Evolutionary conservation across 768 basidiomycete species (phyloP), one percentile per base, ranked within the genome.

Genomic region (Suillus spraguei): DNA sequence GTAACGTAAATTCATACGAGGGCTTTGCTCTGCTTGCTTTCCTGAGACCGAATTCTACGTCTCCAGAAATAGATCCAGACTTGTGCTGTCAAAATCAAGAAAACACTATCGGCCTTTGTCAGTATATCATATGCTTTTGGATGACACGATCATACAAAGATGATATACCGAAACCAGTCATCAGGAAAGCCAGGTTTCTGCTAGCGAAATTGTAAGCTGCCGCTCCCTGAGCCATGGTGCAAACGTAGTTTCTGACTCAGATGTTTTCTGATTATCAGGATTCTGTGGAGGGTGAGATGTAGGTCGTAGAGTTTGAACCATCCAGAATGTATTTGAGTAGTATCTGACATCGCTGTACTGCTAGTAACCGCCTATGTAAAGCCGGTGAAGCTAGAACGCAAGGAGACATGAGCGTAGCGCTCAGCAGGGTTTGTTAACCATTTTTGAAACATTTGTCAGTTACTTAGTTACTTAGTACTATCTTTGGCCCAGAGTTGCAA

Each of bases 161-260:
- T 28, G 55, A 58, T 58, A 58, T 58, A 58, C 55, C 55, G 20
- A 58, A 5, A 20, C 55, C 55, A 16, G 55, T 41, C 17, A 58
- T 58, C 38, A 58, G 9, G 38, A 24, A 17, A 41, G 38, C 38
- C 24, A 28, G 11, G 11, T 16, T 11, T 39, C 22, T 9, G n/a
- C 22, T 17, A 9, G 16, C 9, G 13, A 39, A 56, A 39, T 3
- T 39, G 22, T 39, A 39, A 11, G 32, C 0, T 9, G 2, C 2
- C 33, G 17, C 16, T 17, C 9, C 24, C 20, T 53, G 52, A 20
- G 33, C 17, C 54, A 56, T 56, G 36, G 5, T 3, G 8, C n/a
- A 4, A n/a, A 53, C n/a, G 10, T 10, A 32, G 5, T n/a, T 2
- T 16, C 16, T 53, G 22, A 28, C 28, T 28, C 22, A 7, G 22